A percentile compares a stretch with the other conserved stretches of the same genome.
These are phyloP conservation scores for Moesziomyces antarcticus DNA, from an alignment of 1,284 basidiomycete genomes.

Conservation along the genomic window DNA sequence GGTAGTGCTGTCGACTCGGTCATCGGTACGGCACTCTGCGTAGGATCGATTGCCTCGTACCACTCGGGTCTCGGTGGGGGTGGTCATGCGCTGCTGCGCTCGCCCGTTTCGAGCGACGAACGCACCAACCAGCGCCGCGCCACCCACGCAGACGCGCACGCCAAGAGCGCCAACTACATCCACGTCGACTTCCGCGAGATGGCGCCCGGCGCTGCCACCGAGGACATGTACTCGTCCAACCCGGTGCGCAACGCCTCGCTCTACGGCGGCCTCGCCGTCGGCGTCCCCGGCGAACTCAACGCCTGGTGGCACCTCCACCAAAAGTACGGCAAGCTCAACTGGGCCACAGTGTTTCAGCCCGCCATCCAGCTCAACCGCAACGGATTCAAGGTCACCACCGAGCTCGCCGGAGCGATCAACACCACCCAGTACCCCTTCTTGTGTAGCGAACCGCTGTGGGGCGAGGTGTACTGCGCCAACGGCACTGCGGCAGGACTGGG, in stretches of 20 bases:
- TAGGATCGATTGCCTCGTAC: conserved; percentile 68
- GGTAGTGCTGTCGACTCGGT: conserved; percentile 69
- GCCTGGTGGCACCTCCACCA: conserved; percentile 65
- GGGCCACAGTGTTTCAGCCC: conserved; percentile 62
- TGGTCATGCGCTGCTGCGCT: conserved; percentile 60
- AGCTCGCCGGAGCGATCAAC: conserved; percentile 53
- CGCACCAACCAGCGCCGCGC: conserved; percentile 24
- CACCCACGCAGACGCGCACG: conserved; percentile 21
- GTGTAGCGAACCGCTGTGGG: conserved; percentile 60
- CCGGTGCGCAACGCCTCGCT: conserved; percentile 36
- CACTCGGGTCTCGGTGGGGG: conserved; percentile 69
- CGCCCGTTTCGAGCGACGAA: conserved; percentile 13
- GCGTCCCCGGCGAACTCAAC: conserved; percentile 67
- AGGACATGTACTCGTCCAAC: conserved; percentile 64
- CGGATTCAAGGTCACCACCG: conserved; percentile 63
- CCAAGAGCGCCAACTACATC: conserved; percentile 60
- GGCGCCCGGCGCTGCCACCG: conserved; percentile 67
- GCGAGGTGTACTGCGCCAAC: conserved; percentile 54
- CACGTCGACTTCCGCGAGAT: conserved; percentile 70
- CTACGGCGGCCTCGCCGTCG: conserved; percentile 63
- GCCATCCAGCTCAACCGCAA: conserved; percentile 60
- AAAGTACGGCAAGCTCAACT: conserved; percentile 64
- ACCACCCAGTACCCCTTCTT: conserved; percentile 51
- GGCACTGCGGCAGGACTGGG: conserved; percentile 55
- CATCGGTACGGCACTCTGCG: conserved; percentile 66